Evolutionary conservation across 2,329 filamentous ascomycete species (phyloP).

Genomic region (Teratosphaeria nubilosa): DNA sequence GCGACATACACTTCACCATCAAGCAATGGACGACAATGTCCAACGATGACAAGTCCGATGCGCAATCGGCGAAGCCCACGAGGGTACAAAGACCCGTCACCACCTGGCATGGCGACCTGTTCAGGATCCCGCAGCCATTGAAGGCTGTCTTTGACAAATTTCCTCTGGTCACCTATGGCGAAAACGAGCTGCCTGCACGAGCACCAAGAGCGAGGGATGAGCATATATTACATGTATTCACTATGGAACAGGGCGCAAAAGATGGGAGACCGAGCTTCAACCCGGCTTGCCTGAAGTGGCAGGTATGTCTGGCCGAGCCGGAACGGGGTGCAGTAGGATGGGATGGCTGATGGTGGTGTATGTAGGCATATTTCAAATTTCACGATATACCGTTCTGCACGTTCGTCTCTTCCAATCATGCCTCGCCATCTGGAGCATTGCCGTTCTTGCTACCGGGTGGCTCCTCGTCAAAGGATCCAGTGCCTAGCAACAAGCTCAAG

Average conservation of each 20-base stretch:
- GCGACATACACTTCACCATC: not conserved
- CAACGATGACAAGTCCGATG: conserved; percentile 10
- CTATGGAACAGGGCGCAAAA: conserved; percentile 51
- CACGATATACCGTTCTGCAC: conserved; percentile 57
- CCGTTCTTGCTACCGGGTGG: conserved; percentile 60
- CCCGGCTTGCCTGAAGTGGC: conserved; percentile 90
- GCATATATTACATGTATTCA: conserved; percentile 68
- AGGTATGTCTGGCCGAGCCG: conserved; percentile 49
- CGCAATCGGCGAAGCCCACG: not conserved
- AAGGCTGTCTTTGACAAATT: conserved; percentile 77
- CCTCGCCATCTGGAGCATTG: conserved; percentile 76
- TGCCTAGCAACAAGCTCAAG: conserved; percentile 57
- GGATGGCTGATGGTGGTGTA: not conserved
- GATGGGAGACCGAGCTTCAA: conserved; percentile 69
- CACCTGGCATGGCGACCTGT: conserved; percentile 17
- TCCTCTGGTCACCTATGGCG: conserved; percentile 64
- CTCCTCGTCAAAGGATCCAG: conserved; percentile 28
- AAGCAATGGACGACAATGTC: conserved; percentile 16
- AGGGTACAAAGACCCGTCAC: not conserved
- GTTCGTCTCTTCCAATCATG: conserved; percentile 77
- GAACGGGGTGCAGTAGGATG: not conserved
- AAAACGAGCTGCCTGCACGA: conserved; percentile 63
- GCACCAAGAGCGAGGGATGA: conserved; percentile 37
- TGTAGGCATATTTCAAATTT: conserved; percentile 75
- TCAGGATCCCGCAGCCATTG: conserved; percentile 61